Conservation (phyloP, 176 grass and related monocot genomes). For the Zoysia pacifica region DNA sequence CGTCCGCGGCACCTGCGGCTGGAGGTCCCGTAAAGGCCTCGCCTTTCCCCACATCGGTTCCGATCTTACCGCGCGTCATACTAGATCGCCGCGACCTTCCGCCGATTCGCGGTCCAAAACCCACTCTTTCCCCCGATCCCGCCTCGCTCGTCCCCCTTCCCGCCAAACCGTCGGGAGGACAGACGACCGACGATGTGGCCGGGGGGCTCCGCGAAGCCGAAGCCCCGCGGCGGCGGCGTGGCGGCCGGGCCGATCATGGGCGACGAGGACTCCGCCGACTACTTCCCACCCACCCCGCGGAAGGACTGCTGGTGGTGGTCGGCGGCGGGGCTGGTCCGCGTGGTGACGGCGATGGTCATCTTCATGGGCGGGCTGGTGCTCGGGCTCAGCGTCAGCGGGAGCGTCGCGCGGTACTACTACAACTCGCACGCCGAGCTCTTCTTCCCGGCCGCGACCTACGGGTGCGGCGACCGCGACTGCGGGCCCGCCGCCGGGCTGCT, state of each 20-base stretch:
- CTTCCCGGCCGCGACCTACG: conserved; percentile 73
- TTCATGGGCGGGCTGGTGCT: conserved; percentile 85
- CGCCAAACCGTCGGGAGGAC: too few species aligned
- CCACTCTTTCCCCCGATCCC: conserved; percentile 8
- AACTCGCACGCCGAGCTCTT: conserved; percentile 76
- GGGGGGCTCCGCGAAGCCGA: conserved; percentile 28
- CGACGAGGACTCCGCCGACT: conserved; percentile 38
- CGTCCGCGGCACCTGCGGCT: not conserved
- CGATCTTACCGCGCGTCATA: not conserved
- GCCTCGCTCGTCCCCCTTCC: not conserved
- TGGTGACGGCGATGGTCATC: conserved; percentile 52
- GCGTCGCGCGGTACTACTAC: conserved; percentile 73
- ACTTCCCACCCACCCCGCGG: conserved; percentile 46
- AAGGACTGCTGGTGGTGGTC: conserved; percentile 40
- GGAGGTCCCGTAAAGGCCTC: not conserved
- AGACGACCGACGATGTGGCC: conserved; percentile 10
- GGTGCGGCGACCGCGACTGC: conserved; percentile 51
- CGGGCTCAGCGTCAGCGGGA: conserved; percentile 56
- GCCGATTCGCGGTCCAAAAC: not conserved
- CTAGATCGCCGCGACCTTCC: too few species aligned
- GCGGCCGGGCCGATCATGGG: not conserved
- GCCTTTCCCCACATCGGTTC: not conserved
- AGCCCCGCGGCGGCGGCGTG: not conserved
- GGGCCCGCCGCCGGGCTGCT: not conserved
- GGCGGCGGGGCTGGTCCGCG: conserved; percentile 33